Evolutionary conservation across 106 monocot species (phyloP).

Genomic region (Amphibolis antarctica): DNA sequence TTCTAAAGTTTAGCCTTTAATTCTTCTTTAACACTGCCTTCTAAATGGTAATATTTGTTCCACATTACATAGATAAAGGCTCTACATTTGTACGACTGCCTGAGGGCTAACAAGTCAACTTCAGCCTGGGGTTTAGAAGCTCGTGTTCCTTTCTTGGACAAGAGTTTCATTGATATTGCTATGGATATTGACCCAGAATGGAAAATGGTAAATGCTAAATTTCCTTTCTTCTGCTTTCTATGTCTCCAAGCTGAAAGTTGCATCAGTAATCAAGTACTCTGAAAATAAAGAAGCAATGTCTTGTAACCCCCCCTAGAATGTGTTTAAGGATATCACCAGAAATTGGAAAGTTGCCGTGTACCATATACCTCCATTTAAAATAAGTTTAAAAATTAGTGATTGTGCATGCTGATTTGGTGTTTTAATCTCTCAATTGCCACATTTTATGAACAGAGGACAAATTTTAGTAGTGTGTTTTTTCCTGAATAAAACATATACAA

Average conservation of each 20-base stretch:
- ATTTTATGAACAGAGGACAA: too few relatives aligned
- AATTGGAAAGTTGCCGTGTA: too few relatives aligned
- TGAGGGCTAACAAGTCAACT: conserved; percentile 39
- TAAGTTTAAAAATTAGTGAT: too few relatives aligned
- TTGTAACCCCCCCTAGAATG: too few relatives aligned
- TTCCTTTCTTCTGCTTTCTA: not conserved
- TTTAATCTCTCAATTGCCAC: too few relatives aligned
- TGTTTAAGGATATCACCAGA: too few relatives aligned
- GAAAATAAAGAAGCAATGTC: too few relatives aligned
- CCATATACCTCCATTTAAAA: too few relatives aligned
- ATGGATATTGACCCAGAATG: conserved; percentile 47
- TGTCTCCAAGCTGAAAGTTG: not conserved
- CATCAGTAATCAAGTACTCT: too few relatives aligned
- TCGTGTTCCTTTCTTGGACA: conserved; percentile 38
- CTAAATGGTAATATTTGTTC: not conserved
- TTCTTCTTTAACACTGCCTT: not conserved
- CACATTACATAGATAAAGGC: conserved; percentile 26
- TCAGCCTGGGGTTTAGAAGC: conserved; percentile 38
- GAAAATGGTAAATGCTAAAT: conserved; percentile 25
- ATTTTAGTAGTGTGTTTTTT: too few relatives aligned
- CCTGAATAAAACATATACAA: too few relatives aligned
- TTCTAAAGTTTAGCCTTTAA: not conserved
- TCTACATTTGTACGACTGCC: conserved; percentile 39
- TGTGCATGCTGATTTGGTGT: too few relatives aligned
- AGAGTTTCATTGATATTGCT: conserved; percentile 25